Evolutionary conservation across 805 yeast genomes (phyloP).

Genomic region (Lipomyces orientalis): DNA sequence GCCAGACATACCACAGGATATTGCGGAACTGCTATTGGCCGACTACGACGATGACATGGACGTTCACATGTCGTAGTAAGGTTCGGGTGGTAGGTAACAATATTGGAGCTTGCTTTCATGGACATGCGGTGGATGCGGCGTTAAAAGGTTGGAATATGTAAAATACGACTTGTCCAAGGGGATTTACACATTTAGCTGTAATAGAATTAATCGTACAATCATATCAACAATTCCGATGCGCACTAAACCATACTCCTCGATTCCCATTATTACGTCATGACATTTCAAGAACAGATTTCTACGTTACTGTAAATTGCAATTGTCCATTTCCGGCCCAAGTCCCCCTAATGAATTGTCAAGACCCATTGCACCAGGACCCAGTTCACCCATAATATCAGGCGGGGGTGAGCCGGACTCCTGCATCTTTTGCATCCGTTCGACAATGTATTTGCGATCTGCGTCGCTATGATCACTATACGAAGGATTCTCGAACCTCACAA

Average conservation of each 20-base stretch:
- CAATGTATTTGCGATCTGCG: conserved; percentile 57
- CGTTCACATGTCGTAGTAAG: background rate
- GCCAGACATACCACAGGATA: background rate
- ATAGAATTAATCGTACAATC: background rate
- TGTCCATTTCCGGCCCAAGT: conserved; percentile 7
- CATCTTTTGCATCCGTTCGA: conserved; percentile 62
- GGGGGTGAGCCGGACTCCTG: conserved; percentile 84
- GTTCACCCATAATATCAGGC: conserved; percentile 68
- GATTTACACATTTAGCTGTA: background rate
- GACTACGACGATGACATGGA: conserved; percentile 3
- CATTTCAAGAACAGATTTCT: background rate
- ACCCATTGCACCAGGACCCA: conserved; percentile 41
- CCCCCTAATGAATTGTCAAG: conserved; percentile 9
- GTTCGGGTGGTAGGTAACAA: background rate
- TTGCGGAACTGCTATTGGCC: background rate
- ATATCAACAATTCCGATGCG: background rate
- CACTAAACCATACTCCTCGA: background rate
- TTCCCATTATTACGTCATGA: background rate
- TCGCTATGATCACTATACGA: conserved; percentile 60
- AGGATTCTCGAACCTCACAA: conserved; percentile 68
- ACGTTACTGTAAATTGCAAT: conserved; percentile 9
- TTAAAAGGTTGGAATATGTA: background rate
- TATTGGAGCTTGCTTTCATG: background rate
- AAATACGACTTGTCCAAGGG: background rate
- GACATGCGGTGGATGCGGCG: background rate